Evolutionary conservation across 768 basidiomycete genomes (phyloP), one percentile per base, ranked within the genome.

Genomic region (Hericium alpestre): DNA sequence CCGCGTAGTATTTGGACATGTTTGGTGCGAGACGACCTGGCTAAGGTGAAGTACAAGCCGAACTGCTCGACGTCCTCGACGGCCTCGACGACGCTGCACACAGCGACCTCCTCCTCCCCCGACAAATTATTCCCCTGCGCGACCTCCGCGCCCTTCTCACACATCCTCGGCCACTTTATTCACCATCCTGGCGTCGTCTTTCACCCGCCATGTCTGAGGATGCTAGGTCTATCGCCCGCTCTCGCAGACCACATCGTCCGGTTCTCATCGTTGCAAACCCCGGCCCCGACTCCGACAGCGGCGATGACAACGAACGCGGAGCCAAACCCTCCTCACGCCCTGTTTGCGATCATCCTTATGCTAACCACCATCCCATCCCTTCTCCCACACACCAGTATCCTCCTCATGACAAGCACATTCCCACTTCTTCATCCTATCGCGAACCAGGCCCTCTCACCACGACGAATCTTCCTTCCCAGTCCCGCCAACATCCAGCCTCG

Each of bases 181-280:
- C 32, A 12, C 55, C 40, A 15, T 47, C 12, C 50, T 49, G 11
- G 47, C 27, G 43, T 10, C 32, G n/a, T 39, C 22, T 40, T 27
- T 43, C 22, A n/a, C 20, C 38, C 55, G 55, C 66, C 65, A 86
- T 86, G 84, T 80, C 83, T 58, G 86, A 86, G 72, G 81, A 81
- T 67, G 65, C 75, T 56, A 72, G 77, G 68, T 73, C 73, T 46
- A 65, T 60, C 25, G 64, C 67, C 51, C 70, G 55, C 54, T 62
- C 57, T 54, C 74, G 72, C 60, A 71, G 54, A 40, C 49, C 53
- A 9, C 59, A 63, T 22, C 64, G 61, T n/a, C 66, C 74, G 58
- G 69, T 79, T 56, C 76, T 84, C 46, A 76, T 79, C 66, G 75
- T 88, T 61, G 75, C 78, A 59, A 87, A 87, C 65, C 84, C 83